Evolutionary conservation across 805 yeast species (phyloP).

Genomic region (Clavispora asparagi): DNA sequence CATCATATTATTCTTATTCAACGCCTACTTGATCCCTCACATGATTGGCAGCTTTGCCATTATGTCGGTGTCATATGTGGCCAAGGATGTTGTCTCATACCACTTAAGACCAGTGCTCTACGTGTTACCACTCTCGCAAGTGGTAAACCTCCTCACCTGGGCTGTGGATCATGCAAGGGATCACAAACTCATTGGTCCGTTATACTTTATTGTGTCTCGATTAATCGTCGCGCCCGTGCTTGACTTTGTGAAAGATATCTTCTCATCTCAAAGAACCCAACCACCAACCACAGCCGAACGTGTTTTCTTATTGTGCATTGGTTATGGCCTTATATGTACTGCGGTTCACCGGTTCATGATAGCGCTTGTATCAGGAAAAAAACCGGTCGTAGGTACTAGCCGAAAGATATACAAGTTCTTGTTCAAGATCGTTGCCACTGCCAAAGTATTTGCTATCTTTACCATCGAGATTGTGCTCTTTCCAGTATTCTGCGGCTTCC

Average conservation of each 20-base stretch:
- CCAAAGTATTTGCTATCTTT: constrained; percentile 72
- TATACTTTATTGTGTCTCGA: neutral
- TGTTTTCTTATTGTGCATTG: constrained; percentile 27
- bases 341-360: constrained; percentile 25
- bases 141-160: neutral
- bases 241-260: neutral
- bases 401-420: constrained; percentile 49
- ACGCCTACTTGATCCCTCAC: constrained; percentile 46
- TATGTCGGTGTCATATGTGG: neutral
- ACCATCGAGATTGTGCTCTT: constrained; percentile 77
- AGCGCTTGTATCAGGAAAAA: constrained; percentile 23
- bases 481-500: constrained; percentile 81
- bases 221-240: constrained; percentile 4
- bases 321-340: constrained; percentile 25
- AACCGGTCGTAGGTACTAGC: constrained; percentile 46
- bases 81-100: constrained; percentile 1
- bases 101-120: constrained; percentile 1
- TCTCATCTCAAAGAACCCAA: constrained; percentile 4
- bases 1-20: constrained; percentile 32
- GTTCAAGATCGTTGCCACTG: constrained; percentile 53
- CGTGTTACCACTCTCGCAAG: neutral
- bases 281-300: constrained; percentile 36
- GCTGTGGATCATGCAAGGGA: neutral
- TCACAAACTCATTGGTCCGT: neutral
- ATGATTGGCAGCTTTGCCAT: constrained; percentile 31